These are phyloP conservation scores for Cystofilobasidium capitatum DNA, from an alignment of 768 basidiomycete genomes.

Conservation along the genomic window DNA sequence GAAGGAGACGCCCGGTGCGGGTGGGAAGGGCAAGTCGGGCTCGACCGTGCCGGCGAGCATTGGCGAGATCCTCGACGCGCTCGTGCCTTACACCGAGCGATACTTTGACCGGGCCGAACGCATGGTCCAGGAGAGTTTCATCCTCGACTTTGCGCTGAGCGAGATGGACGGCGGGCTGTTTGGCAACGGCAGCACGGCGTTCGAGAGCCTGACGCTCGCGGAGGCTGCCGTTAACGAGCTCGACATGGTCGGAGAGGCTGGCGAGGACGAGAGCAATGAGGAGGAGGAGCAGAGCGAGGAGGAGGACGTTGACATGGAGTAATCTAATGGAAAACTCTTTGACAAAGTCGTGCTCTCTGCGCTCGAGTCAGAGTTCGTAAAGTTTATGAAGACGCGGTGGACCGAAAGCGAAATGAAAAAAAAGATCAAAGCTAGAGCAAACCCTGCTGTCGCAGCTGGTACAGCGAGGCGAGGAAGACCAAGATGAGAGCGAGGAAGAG, in stretches of 20 bases:
- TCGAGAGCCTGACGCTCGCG: neutral
- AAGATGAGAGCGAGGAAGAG: conserved; percentile 22
- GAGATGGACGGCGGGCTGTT: conserved; percentile 28
- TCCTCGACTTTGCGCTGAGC: conserved; percentile 57
- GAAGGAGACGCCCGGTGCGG: conserved; percentile 18
- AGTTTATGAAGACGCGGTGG: neutral
- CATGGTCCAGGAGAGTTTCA: conserved; percentile 87
- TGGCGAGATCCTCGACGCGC: conserved; percentile 68
- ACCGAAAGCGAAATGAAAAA: neutral
- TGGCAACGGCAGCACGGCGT: conserved; percentile 1
- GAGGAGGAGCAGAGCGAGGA: conserved; percentile 1
- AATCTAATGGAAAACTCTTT: neutral
- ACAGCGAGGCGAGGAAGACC: conserved; percentile 21
- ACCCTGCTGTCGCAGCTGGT: conserved; percentile 14
- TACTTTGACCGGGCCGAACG: conserved; percentile 77
- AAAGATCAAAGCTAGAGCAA: neutral
- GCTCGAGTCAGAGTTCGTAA: neutral
- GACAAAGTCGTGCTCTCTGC: neutral
- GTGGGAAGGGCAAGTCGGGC: conserved; percentile 17
- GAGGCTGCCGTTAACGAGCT: conserved; percentile 14
- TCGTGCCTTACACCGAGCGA: conserved; percentile 90
- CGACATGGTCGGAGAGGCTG: neutral
- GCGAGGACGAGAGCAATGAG: neutral
- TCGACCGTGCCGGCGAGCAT: conserved; percentile 38
- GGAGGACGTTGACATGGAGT: neutral